Evolutionary conservation across 2,329 filamentous ascomycete species (phyloP), one percentile per base, ranked within the genome.

Genomic region (Fusarium penzigii): DNA sequence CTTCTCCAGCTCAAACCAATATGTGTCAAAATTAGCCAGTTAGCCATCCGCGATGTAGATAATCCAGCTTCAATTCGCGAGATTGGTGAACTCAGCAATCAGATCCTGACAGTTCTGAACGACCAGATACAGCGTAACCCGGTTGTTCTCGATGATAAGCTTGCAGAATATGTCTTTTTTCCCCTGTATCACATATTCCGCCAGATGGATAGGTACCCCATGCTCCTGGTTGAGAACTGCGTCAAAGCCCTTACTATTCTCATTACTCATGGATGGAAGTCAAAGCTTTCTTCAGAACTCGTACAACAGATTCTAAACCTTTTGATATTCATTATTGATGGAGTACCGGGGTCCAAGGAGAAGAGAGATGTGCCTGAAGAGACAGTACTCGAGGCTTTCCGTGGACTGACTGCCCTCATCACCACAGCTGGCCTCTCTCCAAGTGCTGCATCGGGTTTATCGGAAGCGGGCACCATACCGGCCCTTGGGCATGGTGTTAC

Each of bases 151-250:
- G 90, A 97, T 68, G 81, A 86, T 47, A 93, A 92, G 68, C 76
- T 97, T 16, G 91, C 92, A 13, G 92, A 97, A 75, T 99, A 97
- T 77, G 82, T 89, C 65, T 97, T 97, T 76, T 96, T 97, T 57
- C 94, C 94, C 0, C 77, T 99, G 0, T 92, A 90, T 1, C 88
- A 94, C 62, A 84, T 97, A 39, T 87, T 99, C 63, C 87, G 90
- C 52, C 82, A 86, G 56, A 87, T 90, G 60, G 83, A 88, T 56
- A 78, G 81, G 44, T 84, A 92, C 48, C 86, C 92, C 1, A 81
- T 89, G 43, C 81, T 82, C 36, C 77, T 90, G 39, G 75, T 94
- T 8, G 94, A 99, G 68, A 72, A 89, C 41, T 86, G 88, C 29
- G 78, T 97, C 42, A 84, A 85, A 67, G 93, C 89, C 61, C 76